These are phyloP conservation scores for Penicillium sp. DNA, from an alignment of 2,329 filamentous ascomycete species.

Conservation along the genomic window DNA sequence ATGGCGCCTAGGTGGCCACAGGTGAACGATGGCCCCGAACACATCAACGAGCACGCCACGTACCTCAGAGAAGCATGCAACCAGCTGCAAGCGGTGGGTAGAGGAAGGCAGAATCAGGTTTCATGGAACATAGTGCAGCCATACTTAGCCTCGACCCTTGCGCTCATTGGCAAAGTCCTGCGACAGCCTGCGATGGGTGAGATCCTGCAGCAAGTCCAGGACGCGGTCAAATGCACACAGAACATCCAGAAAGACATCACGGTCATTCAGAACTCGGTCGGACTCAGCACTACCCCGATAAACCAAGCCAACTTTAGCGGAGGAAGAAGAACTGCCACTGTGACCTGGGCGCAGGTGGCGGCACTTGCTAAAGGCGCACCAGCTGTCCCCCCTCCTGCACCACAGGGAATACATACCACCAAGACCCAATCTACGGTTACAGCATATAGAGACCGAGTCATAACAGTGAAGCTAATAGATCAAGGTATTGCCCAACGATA, in stretches of 20 bases:
- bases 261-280: conserved; percentile 2
- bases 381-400: neutral
- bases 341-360: neutral
- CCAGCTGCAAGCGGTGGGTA: neutral
- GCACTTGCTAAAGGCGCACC: neutral
- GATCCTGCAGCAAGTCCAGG: conserved; percentile 2
- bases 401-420: neutral
- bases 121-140: conserved; percentile 2
- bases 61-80: conserved; percentile 1
- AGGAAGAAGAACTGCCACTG: neutral
- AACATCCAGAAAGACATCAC: conserved; percentile 3
- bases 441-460: neutral
- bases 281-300: conserved; percentile 1
- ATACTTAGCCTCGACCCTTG: conserved; percentile 1
- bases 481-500: neutral
- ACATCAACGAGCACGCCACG: conserved; percentile 1
- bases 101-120: conserved; percentile 1
- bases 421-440: neutral
- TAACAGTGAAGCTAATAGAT: conserved; percentile 1
- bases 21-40: neutral
- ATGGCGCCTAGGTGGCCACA: conserved; percentile 1
- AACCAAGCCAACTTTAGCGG: neutral
- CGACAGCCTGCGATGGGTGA: conserved; percentile 1
- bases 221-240: conserved; percentile 3
- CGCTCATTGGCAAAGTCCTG: conserved; percentile 1